These are phyloP conservation scores for Leersia perrieri DNA, from an alignment of 176 grass and related monocot species.

Conservation along the genomic window DNA sequence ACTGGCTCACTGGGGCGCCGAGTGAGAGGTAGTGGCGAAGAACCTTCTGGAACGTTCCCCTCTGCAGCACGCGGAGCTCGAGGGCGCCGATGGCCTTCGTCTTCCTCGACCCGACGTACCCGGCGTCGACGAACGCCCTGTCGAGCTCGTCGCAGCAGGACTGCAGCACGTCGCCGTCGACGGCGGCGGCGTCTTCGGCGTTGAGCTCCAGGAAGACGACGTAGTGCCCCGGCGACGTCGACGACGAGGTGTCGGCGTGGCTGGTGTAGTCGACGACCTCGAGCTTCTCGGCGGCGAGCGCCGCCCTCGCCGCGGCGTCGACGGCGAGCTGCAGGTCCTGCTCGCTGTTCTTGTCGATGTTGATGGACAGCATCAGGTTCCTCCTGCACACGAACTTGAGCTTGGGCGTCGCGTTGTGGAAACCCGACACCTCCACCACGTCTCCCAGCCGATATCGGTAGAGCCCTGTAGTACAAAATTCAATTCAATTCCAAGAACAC, in stretches of 20 bases:
- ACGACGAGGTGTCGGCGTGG: conserved; percentile 50
- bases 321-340: conserved; percentile 75
- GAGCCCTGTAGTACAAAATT: conserved; percentile 45
- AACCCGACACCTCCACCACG: conserved; percentile 64
- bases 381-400: conserved; percentile 74
- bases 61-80: conserved; percentile 58
- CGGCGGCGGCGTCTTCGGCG: conserved; percentile 34
- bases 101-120: conserved; percentile 57
- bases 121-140: conserved; percentile 52
- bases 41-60: conserved; percentile 60
- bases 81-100: conserved; percentile 39
- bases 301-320: conserved; percentile 38
- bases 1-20: conserved; percentile 68
- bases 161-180: conserved; percentile 46
- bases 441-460: conserved; percentile 86
- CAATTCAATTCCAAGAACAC: neutral
- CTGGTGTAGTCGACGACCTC: conserved; percentile 87
- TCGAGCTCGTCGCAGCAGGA: conserved; percentile 81
- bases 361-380: conserved; percentile 69
- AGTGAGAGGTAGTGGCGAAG: conserved; percentile 53
- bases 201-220: conserved; percentile 81
- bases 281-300: conserved; percentile 71
- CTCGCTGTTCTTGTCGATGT: conserved; percentile 97
- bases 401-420: conserved; percentile 87
- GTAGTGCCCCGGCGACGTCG: conserved; percentile 80